phyloP scores from a whole-genome alignment of 257 asterid species.

The Catharanthus roseus region DNA sequence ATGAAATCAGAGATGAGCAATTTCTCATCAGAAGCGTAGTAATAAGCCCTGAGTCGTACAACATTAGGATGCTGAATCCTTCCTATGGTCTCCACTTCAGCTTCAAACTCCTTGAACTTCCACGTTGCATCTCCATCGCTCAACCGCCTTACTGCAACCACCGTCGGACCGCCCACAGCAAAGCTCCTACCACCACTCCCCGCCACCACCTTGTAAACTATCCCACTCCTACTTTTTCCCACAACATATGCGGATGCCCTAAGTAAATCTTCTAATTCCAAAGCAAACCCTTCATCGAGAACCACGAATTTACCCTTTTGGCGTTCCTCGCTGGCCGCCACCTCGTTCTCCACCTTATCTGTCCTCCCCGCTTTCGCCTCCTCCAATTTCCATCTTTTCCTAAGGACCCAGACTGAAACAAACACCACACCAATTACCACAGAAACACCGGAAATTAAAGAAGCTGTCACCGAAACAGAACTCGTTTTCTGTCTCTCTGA shows the following conservation, averaged over 20 bases:
- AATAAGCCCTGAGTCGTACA: slow-evolving; percentile 79
- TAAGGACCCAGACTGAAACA: slow-evolving; percentile 50
- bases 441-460: slow-evolving; percentile 54
- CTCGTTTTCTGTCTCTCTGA: slow-evolving; percentile 30
- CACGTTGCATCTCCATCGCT: slow-evolving; percentile 67
- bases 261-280: slow-evolving; percentile 89
- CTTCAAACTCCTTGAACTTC: slow-evolving; percentile 81
- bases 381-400: slow-evolving; percentile 46
- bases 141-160: slow-evolving; percentile 78
- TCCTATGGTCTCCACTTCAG: slow-evolving; percentile 74
- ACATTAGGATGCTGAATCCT: slow-evolving; percentile 75
- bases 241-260: slow-evolving; percentile 97
- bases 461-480: slow-evolving; percentile 38
- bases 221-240: slow-evolving; percentile 92
- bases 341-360: slow-evolving; percentile 37
- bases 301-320: slow-evolving; percentile 71
- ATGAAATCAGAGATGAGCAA: slow-evolving; percentile 73
- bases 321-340: slow-evolving; percentile 47
- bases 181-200: slow-evolving; percentile 53
- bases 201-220: slow-evolving; percentile 85
- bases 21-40: slow-evolving; percentile 86
- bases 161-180: slow-evolving; percentile 35
- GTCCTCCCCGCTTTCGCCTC: slow-evolving; percentile 38
- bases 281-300: slow-evolving; percentile 65
- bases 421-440: slow-evolving; percentile 50